Base-by-base conservation (phyloP, 192 early-diverging fungal species). In the Coemansia sp. region DNA sequence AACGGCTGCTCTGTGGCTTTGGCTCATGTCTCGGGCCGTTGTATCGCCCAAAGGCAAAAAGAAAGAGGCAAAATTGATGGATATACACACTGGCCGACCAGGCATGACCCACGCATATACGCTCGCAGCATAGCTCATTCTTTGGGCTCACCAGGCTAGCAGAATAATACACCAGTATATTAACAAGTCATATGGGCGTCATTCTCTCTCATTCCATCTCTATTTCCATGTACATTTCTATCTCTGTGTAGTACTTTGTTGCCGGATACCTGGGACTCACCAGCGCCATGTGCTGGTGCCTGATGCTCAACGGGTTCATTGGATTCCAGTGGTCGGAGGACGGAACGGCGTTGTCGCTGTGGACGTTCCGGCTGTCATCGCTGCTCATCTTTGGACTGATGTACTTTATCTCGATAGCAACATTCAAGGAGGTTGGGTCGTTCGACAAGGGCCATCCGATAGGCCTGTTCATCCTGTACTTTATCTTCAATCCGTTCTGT, bases 291-390 rank as follows among this genome's bases (percentile, higher is more conserved):
- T 90, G 93, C 77, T 97, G 94, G 94, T 94, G 92, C 67, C 75
- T 98, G 69, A 86, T 99, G 55, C 79, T 97, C 43, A 99, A 97
- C 77, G 95, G 94, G 40, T 94, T 98, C 79, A 91, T 99, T 45
- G 93, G 94, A 7, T 97, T 96, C 86, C 95, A 97, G 84, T 99
- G 94, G 90, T 88, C 91, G 11, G 95, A 99, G 71, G 97, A 99
- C 77, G 95, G 97, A 67, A 98, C 95, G 4, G 86, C 93, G 9
- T 70, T 88, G 63, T 98, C 97, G 12, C 89, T 99, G 57, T 98
- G 97, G 95, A 93, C 94, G 8, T 90, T 98, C 70, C 93, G 95
- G 39, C 85, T 95, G 65, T 86, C 89, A 51, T 92, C 93, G 16
- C 78, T 95, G 49, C 68, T 94, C 40, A 88, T 96, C 22, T 95